These are phyloP conservation scores for Pyrenochaeta sp. DNA, from an alignment of 2,329 filamentous ascomycete species.

Conservation along the genomic window DNA sequence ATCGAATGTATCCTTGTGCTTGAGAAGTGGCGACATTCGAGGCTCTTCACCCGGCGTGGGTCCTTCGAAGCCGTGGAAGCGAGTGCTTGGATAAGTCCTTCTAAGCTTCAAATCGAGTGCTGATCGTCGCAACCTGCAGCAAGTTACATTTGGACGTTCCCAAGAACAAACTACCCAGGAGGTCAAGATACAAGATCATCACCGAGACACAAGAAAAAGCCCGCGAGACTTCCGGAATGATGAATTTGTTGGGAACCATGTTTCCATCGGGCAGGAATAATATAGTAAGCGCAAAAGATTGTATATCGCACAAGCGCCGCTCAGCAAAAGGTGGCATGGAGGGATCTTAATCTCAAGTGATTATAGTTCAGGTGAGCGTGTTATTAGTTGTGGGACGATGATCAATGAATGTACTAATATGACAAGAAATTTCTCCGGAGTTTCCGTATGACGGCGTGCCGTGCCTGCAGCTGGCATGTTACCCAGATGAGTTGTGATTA, in stretches of 20 bases:
- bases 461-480: slow-evolving; percentile 2
- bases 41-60: background rate
- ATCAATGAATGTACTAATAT: slow-evolving; percentile 7
- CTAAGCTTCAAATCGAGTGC: background rate
- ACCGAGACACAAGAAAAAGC: background rate
- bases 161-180: background rate
- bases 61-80: background rate
- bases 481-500: slow-evolving; percentile 5
- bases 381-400: slow-evolving; percentile 4
- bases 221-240: background rate
- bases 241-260: background rate
- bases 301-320: too few species aligned
- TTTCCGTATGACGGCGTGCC: slow-evolving; percentile 9
- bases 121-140: background rate
- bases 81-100: background rate
- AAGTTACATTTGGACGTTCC: background rate
- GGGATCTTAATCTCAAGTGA: too few species aligned
- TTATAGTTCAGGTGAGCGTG: slow-evolving; percentile 3
- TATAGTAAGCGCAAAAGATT: background rate
- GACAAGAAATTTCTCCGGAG: slow-evolving; percentile 10
- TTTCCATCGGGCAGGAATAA: background rate
- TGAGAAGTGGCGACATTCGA: background rate
- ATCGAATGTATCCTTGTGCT: too few species aligned
- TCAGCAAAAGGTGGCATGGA: too few species aligned
- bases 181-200: background rate